phyloP scores from a whole-genome alignment of 257 asterid species.

The Penstemon eatonii region DNA sequence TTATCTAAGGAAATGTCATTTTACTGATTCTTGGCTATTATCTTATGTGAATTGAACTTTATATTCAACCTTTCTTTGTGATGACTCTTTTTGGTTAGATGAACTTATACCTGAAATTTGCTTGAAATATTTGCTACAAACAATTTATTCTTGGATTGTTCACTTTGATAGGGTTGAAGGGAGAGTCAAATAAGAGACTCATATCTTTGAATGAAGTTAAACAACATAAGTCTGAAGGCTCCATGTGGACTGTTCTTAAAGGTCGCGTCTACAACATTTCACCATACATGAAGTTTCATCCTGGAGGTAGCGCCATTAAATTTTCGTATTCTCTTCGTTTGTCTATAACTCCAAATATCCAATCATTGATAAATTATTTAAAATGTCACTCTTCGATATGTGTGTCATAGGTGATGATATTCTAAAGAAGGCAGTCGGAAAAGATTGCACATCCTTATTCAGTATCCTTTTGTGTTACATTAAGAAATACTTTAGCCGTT shows the following conservation, averaged over 20 bases:
- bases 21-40: no score
- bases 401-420: slow-evolving; percentile 62
- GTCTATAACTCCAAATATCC: neutral
- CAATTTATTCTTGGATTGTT: no score
- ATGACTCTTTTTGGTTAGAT: no score
- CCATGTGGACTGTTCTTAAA: slow-evolving; percentile 98
- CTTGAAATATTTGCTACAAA: no score
- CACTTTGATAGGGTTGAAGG: slow-evolving; percentile 58
- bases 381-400: neutral
- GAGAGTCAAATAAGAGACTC: slow-evolving; percentile 73
- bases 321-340: slow-evolving; percentile 9
- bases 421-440: slow-evolving; percentile 94
- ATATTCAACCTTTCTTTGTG: no score
- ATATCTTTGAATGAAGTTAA: slow-evolving; percentile 79
- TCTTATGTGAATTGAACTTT: no score
- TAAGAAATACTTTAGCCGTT: slow-evolving; percentile 13
- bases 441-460: slow-evolving; percentile 91
- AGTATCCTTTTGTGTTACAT: slow-evolving; percentile 65
- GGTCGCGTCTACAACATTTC: slow-evolving; percentile 87
- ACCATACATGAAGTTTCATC: slow-evolving; percentile 95
- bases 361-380: neutral
- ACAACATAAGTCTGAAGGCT: slow-evolving; percentile 69
- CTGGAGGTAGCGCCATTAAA: slow-evolving; percentile 68
- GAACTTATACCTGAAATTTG: no score
- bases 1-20: no score